Evolutionary conservation across 176 grass and related monocot species (phyloP), one percentile per base, ranked within the genome.

Genomic region (Triticum turgidum): DNA sequence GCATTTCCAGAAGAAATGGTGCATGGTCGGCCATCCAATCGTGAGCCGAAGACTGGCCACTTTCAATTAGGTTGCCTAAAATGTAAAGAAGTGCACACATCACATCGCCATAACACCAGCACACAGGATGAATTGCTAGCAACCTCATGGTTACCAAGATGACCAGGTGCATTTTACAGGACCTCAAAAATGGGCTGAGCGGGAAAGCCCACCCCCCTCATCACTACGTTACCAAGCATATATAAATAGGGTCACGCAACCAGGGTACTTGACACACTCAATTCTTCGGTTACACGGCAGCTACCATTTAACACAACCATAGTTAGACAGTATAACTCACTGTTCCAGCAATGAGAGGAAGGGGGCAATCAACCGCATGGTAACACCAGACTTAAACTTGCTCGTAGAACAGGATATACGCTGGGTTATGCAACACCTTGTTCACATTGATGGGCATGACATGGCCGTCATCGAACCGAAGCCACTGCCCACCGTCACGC

Each of bases 351-450:
- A 88, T 81, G 82, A 27, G 72, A 37, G 12, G 38, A 18, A 75
- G 29, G 67, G 49, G 69, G 59, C 80, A 80, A 88, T 84, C 77
- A 71, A 85, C 82, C 54, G 11, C 20, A 34, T 84, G 58, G 49
- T 22, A 69, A 61, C 71, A 41, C 67, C 81, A 84, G 11, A 73
- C 33, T 74, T 91, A 91, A 59, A 89, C 21, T 96, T 92, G 97
- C 59, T 94, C 91, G 87, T 98, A 98, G 81, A 98, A 98, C 63
- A 98, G 81, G 76, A 96, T 80, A 79, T 98, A 98, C 12, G 93
- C 94, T 69, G 89, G 90, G 59, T 96, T 92, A 73, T 94, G 92
- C 87, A 98, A 86, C 54, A 96, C 92, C 63, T 88, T 87, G 49
- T 92, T 90, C 82, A 68, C 35, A 13, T 37, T 56, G 10, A 96